A percentile compares a stretch with the other conserved stretches of the same genome.
These are phyloP conservation scores for Colletotrichum noveboracense DNA, from an alignment of 2,329 filamentous ascomycete genomes.

Conservation along the genomic window DNA sequence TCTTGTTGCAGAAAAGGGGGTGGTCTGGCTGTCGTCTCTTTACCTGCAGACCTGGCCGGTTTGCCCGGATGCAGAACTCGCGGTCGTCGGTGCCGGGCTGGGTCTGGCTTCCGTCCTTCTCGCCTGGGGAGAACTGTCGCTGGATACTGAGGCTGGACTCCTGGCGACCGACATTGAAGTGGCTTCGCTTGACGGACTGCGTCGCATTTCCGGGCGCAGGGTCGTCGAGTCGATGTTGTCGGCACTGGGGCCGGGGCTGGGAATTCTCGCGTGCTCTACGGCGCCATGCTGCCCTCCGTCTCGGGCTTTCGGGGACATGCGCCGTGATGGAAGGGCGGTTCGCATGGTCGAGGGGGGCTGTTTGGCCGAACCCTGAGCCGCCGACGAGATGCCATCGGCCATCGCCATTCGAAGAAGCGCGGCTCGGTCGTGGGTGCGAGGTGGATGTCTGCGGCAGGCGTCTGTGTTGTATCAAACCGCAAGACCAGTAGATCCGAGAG, in stretches of 20 bases:
- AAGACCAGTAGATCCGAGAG: not conserved
- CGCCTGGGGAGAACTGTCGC: conserved; percentile 13
- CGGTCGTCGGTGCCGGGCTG: conserved; percentile 13
- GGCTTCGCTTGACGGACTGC: conserved; percentile 22
- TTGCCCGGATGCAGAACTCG: conserved; percentile 35
- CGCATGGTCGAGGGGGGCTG: conserved; percentile 15
- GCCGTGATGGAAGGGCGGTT: conserved; percentile 23
- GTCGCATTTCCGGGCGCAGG: conserved; percentile 3
- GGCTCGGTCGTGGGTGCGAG: not conserved
- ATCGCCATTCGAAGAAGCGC: conserved; percentile 22
- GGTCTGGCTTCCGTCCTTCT: conserved; percentile 4
- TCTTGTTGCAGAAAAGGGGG: not conserved
- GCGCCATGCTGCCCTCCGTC: conserved; percentile 2
- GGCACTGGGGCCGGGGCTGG: not conserved
- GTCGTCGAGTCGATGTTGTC: not conserved
- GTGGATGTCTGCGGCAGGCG: not conserved
- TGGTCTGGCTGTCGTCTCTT: not conserved
- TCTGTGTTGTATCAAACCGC: not conserved
- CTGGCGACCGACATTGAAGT: conserved; percentile 16
- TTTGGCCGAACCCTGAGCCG: conserved; percentile 14
- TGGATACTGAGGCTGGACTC: conserved; percentile 16
- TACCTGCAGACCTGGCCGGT: conserved; percentile 77
- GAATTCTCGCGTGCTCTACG: conserved; percentile 7
- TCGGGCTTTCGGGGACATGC: conserved; percentile 18
- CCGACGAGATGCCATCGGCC: conserved; percentile 20